A percentile compares a stretch with the other conserved stretches of the same genome.
Evolutionary conservation across 805 yeast species (phyloP).

Genomic region (Myxozyma mucilagina): DNA sequence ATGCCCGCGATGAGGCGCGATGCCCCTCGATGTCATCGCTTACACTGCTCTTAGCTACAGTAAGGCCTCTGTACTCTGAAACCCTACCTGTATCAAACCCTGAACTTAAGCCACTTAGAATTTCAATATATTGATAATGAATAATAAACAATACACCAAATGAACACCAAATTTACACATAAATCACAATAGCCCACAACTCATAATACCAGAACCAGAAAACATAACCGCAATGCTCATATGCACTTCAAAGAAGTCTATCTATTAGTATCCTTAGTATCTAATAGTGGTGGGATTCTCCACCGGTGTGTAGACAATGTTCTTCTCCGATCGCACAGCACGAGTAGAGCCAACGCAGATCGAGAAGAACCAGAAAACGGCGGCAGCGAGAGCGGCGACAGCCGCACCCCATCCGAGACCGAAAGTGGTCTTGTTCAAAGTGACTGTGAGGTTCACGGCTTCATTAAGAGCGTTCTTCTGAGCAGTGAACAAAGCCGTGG

Average conservation of each 20-base stretch:
- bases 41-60: neutral
- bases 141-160: neutral
- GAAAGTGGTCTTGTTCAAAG: conserved; percentile 51
- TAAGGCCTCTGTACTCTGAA: neutral
- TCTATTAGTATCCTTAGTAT: neutral
- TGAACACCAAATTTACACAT: neutral
- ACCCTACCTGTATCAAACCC: neutral
- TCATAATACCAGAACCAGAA: neutral
- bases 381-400: conserved; percentile 48
- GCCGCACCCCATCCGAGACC: conserved; percentile 67
- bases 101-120: no score
- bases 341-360: conserved; percentile 48
- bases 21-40: neutral
- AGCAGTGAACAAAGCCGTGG: conserved; percentile 61
- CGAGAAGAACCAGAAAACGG: conserved; percentile 47
- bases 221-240: neutral
- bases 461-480: conserved; percentile 51
- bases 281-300: conserved; percentile 9
- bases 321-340: conserved; percentile 9
- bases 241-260: neutral
- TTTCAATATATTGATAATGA: no score
- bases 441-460: conserved; percentile 52
- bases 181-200: neutral
- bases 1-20: neutral
- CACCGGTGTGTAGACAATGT: conserved; percentile 24